A percentile compares a stretch with the other conserved stretches of the same genome.
Evolutionary conservation across 495 filamentous ascomycete species (phyloP).

Genomic region (Penicillium malachiteum): DNA sequence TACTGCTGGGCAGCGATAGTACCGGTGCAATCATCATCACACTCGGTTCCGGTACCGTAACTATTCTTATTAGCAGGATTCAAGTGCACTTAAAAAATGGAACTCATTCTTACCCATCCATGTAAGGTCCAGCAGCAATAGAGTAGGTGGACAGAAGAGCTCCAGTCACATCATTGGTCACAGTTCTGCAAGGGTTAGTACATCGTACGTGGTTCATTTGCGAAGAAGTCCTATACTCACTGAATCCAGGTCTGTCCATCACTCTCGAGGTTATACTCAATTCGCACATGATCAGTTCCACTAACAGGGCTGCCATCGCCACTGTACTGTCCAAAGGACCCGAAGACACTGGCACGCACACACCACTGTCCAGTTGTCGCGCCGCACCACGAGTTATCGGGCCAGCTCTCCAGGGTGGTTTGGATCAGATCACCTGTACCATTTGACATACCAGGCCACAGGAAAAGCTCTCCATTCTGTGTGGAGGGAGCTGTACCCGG

Average conservation of each 20-base stretch:
- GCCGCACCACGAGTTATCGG: slow-evolving; percentile 35
- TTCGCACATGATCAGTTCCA: slow-evolving; percentile 31
- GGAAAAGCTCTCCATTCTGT: slow-evolving; percentile 38
- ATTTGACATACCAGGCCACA: slow-evolving; percentile 48
- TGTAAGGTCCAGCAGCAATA: slow-evolving; percentile 32
- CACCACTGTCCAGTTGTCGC: slow-evolving; percentile 37
- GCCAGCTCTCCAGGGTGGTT: slow-evolving; percentile 37
- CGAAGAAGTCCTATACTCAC: slow-evolving; percentile 14
- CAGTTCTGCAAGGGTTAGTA: slow-evolving; percentile 17
- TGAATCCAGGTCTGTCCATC: slow-evolving; percentile 37
- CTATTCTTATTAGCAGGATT: slow-evolving; percentile 10
- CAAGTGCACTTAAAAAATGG: no score
- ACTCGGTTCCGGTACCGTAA: slow-evolving; percentile 40
- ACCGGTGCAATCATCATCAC: slow-evolving; percentile 32
- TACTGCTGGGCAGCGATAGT: slow-evolving; percentile 36
- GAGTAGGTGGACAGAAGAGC: slow-evolving; percentile 29
- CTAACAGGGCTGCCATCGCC: slow-evolving; percentile 27
- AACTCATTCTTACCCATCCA: slow-evolving; percentile 28
- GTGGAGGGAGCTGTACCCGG: slow-evolving; percentile 36
- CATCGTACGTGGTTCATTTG: no score
- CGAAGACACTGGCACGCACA: slow-evolving; percentile 42
- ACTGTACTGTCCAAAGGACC: slow-evolving; percentile 36
- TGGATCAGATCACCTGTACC: slow-evolving; percentile 44
- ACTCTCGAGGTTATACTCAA: slow-evolving; percentile 33
- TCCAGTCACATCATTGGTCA: slow-evolving; percentile 35